Conservation (phyloP, 1,284 basidiomycete species). For the Sphagnurus paluster region DNA sequence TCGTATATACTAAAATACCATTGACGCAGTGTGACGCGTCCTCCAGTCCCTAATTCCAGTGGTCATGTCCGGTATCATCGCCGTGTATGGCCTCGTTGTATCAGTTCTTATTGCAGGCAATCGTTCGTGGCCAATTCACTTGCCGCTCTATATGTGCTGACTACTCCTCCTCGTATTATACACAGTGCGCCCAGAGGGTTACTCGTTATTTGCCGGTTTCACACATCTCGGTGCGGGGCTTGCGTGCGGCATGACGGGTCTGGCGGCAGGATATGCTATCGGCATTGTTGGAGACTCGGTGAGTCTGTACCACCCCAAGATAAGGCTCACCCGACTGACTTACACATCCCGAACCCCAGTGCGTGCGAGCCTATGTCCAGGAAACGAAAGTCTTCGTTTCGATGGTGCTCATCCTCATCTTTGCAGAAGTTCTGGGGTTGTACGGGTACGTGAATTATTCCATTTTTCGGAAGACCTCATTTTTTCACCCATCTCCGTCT, state of each 20-base stretch:
- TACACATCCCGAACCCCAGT: conserved; percentile 36
- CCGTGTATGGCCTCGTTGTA: conserved; percentile 79
- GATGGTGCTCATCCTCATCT: conserved; percentile 91
- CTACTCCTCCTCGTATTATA: neutral
- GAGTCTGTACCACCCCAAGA: conserved; percentile 26
- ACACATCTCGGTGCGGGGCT: conserved; percentile 94
- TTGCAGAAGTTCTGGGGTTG: conserved; percentile 90
- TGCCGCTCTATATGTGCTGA: conserved; percentile 11
- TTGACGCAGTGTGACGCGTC: conserved; percentile 1
- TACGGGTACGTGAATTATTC: conserved; percentile 53
- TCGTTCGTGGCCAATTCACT: conserved; percentile 38
- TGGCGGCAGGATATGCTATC: conserved; percentile 98
- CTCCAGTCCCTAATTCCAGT: conserved; percentile 87
- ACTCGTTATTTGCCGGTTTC: conserved; percentile 85
- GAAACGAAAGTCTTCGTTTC: conserved; percentile 91
- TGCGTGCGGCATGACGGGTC: conserved; percentile 88
- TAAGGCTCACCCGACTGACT: conserved; percentile 4
- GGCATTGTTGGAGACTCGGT: conserved; percentile 95
- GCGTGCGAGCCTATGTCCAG: conserved; percentile 74
- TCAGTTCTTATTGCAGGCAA: conserved; percentile 72
- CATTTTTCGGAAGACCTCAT: neutral
- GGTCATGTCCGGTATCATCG: conserved; percentile 85
- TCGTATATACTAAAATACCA: neutral
- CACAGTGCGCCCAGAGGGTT: conserved; percentile 67
- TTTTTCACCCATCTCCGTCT: neutral